Percentiles rank a stretch among this genome's conserved stretches.
Evolutionary conservation across 1,139 yeast genomes (phyloP).

Genomic region (Eremothecium sinecaudum): DNA sequence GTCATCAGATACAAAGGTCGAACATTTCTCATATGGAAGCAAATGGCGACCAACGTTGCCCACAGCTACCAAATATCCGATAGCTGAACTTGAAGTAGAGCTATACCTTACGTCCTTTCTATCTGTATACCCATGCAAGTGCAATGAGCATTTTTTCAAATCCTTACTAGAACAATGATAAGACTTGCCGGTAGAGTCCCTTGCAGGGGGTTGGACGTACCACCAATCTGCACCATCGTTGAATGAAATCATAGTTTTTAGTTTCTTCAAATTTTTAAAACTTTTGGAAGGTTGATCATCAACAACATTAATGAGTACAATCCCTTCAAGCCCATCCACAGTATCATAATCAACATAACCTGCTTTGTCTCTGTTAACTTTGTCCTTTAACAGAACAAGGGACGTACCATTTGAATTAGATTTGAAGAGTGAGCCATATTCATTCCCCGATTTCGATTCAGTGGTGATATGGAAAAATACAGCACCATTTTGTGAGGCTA

Average conservation of each 20-base stretch:
- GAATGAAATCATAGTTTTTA: conserved; percentile 69
- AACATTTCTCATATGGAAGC: conserved; percentile 41
- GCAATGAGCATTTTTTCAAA: conserved; percentile 59
- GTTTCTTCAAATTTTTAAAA: conserved; percentile 38
- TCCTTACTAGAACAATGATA: conserved; percentile 46
- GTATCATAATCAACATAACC: conserved; percentile 91
- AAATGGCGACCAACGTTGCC: conserved; percentile 80
- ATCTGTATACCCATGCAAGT: conserved; percentile 87
- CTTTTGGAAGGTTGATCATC: conserved; percentile 34
- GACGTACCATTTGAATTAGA: conserved; percentile 93
- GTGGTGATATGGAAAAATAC: conserved; percentile 80
- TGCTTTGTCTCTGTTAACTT: conserved; percentile 59
- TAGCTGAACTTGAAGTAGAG: conserved; percentile 78
- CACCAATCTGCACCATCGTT: conserved; percentile 93
- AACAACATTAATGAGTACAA: conserved; percentile 65
- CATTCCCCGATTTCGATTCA: conserved; percentile 39
- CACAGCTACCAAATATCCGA: conserved; percentile 75
- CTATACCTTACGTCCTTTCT: conserved; percentile 77
- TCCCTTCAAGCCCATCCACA: conserved; percentile 81
- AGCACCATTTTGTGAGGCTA: conserved; percentile 67
- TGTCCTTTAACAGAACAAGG: conserved; percentile 62
- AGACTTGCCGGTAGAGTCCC: conserved; percentile 52
- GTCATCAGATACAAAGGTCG: conserved; percentile 72
- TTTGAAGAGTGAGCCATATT: conserved; percentile 76
- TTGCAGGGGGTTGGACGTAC: conserved; percentile 54